phyloP scores from a whole-genome alignment of 2,329 filamentous ascomycete genomes.

The Davidsoniella eucalypti region DNA sequence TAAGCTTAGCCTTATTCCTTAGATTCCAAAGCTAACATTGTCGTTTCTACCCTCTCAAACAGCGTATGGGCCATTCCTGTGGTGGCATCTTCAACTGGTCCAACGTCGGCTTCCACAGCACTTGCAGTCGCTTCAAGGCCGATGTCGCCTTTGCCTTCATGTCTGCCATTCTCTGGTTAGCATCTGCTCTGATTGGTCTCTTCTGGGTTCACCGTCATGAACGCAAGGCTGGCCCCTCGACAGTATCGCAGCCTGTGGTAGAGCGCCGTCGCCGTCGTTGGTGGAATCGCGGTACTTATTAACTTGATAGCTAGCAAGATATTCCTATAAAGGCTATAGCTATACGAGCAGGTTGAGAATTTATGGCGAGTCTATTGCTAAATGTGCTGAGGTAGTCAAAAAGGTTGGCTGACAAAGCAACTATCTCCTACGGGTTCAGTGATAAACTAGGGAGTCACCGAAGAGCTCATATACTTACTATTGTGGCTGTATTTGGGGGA shows the following conservation, averaged over 20 bases:
- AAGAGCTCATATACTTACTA: no score
- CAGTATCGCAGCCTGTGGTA: background rate
- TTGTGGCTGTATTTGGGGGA: no score
- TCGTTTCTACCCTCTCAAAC: background rate
- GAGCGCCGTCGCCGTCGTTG: background rate
- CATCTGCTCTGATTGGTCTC: conserved; percentile 40
- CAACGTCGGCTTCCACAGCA: conserved; percentile 30
- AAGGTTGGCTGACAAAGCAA: no score
- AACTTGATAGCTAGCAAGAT: background rate
- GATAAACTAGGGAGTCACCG: no score
- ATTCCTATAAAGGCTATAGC: no score
- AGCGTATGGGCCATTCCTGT: conserved; percentile 32
- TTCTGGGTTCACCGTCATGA: conserved; percentile 33
- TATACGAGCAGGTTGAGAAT: no score
- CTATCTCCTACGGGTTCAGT: no score
- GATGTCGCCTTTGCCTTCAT: conserved; percentile 57
- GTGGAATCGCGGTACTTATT: background rate
- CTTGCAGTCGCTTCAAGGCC: conserved; percentile 53
- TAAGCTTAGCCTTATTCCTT: background rate
- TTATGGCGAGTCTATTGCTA: no score
- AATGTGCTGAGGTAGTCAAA: no score
- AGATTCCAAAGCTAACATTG: background rate
- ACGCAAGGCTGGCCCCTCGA: conserved; percentile 4
- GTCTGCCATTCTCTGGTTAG: conserved; percentile 54
- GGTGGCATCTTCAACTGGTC: conserved; percentile 44